Percentiles rank a stretch among this genome's conserved stretches.
Evolutionary conservation across 306 rosid species (phyloP).

Genomic region (Ormosia emarginata): DNA sequence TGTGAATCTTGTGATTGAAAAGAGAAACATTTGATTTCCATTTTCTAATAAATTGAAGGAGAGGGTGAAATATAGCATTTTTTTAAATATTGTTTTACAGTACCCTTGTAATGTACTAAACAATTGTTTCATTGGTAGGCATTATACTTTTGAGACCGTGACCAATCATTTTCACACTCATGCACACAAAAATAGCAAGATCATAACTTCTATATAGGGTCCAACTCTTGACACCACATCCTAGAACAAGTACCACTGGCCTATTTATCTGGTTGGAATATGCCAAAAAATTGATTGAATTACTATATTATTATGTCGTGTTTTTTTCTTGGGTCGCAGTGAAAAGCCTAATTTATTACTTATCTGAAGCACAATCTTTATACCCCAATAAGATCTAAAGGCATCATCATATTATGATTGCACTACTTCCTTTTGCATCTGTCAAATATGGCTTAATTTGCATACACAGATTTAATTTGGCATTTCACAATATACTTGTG

Average conservation of each 20-base stretch:
- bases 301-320: background rate
- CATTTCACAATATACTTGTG: background rate
- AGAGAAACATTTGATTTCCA: background rate
- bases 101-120: background rate
- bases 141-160: background rate
- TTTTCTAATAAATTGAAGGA: background rate
- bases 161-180: background rate
- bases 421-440: constrained; percentile 11
- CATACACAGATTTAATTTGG: background rate
- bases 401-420: background rate
- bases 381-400: background rate
- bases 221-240: background rate
- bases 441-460: background rate
- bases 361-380: background rate
- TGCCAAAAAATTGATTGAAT: background rate
- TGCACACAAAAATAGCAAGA: background rate
- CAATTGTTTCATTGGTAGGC: background rate
- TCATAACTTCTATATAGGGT: background rate
- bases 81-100: background rate
- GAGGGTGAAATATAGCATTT: background rate
- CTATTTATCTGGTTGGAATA: background rate
- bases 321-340: background rate
- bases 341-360: background rate
- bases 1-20: background rate
- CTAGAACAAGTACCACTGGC: background rate